phyloP scores from a whole-genome alignment of 352 stramenopile species.

The Globisporangium nagaii region DNA sequence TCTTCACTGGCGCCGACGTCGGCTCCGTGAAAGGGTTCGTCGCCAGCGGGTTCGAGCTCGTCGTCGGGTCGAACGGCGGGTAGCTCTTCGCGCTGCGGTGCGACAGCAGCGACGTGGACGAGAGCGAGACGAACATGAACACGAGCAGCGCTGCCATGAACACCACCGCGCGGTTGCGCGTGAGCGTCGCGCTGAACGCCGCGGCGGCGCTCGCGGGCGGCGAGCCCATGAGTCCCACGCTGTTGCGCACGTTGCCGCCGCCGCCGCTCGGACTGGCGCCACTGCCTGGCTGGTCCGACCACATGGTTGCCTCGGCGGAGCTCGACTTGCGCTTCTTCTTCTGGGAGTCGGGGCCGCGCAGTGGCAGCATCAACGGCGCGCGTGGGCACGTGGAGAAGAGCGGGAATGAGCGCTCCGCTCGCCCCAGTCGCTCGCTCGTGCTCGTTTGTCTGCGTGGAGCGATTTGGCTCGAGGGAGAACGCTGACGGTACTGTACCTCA shows the following conservation, averaged over 20 bases:
- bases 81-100: slow-evolving; percentile 12
- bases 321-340: slow-evolving; percentile 86
- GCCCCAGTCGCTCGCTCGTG: too few species aligned
- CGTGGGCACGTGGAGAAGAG: not conserved
- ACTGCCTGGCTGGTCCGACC: slow-evolving; percentile 30
- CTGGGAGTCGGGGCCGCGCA: slow-evolving; percentile 27
- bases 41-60: not conserved
- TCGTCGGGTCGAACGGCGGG: slow-evolving; percentile 10
- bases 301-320: slow-evolving; percentile 57
- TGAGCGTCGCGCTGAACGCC: slow-evolving; percentile 32
- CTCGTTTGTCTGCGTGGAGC: too few species aligned
- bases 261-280: slow-evolving; percentile 17
- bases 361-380: slow-evolving; percentile 31
- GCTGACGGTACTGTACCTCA: not conserved
- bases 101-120: slow-evolving; percentile 32
- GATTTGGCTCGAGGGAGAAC: too few species aligned
- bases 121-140: slow-evolving; percentile 64
- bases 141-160: slow-evolving; percentile 40
- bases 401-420: not conserved
- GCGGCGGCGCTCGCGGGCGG: slow-evolving; percentile 19
- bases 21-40: slow-evolving; percentile 13
- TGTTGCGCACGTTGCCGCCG: slow-evolving; percentile 12
- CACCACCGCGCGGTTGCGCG: slow-evolving; percentile 41
- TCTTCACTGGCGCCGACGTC: slow-evolving; percentile 8
- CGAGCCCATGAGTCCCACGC: slow-evolving; percentile 16